Evolutionary conservation across 2,329 filamentous ascomycete species (phyloP).

Genomic region (Aspergillus sp.): DNA sequence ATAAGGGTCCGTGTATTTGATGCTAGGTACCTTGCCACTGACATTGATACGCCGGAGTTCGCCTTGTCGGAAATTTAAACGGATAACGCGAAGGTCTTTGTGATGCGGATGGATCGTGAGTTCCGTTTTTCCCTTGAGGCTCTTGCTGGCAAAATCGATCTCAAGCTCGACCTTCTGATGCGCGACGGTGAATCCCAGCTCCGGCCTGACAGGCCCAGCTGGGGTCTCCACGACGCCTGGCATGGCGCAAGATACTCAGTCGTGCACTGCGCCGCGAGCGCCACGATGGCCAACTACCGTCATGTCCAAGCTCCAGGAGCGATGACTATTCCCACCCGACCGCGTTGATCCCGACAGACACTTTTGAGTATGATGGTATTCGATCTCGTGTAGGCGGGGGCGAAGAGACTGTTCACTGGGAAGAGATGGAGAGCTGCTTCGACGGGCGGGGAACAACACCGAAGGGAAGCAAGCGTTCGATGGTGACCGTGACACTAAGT

Average conservation of each 20-base stretch:
- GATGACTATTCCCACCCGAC: background rate
- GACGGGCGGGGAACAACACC: background rate
- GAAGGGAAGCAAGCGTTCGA: background rate
- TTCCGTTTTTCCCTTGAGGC: slow-evolving; percentile 75
- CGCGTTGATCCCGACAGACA: background rate
- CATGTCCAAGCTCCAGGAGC: slow-evolving; percentile 39
- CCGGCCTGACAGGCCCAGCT: slow-evolving; percentile 31
- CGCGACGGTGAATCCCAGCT: slow-evolving; percentile 60
- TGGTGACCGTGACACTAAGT: background rate
- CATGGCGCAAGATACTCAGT: slow-evolving; percentile 42
- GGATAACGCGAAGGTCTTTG: slow-evolving; percentile 57
- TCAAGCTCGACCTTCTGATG: slow-evolving; percentile 89
- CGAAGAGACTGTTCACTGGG: background rate
- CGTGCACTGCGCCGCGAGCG: slow-evolving; percentile 41
- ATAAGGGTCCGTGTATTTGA: slow-evolving; percentile 47
- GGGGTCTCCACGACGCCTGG: slow-evolving; percentile 43
- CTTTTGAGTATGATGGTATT: background rate
- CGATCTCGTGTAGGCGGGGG: background rate
- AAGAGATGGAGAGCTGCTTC: background rate
- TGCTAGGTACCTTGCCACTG: slow-evolving; percentile 44
- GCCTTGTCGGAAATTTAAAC: slow-evolving; percentile 65
- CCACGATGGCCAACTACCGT: slow-evolving; percentile 38
- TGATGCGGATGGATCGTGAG: slow-evolving; percentile 72
- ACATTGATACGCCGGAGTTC: slow-evolving; percentile 55
- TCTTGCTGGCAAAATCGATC: slow-evolving; percentile 76